phyloP scores from a whole-genome alignment of 176 grass and related monocot species.

The Rhynchospora pubera region DNA sequence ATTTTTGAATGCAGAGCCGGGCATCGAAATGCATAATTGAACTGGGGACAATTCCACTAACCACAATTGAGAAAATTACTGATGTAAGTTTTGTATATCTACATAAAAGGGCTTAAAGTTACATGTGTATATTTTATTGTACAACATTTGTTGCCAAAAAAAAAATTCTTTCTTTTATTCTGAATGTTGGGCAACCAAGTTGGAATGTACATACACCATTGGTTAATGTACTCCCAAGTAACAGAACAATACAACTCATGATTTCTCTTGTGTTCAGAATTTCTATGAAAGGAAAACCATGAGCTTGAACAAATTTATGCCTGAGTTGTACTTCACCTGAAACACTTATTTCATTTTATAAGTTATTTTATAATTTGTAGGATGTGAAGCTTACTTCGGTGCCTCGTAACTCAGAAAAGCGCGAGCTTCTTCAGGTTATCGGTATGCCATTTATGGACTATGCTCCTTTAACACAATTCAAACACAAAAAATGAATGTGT shows the following conservation, averaged over 20 bases:
- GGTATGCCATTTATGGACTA: slow-evolving; percentile 37
- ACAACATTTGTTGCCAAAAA: not conserved
- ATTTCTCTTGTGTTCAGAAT: slow-evolving; percentile 4
- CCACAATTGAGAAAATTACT: slow-evolving; percentile 78
- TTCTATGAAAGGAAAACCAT: not conserved
- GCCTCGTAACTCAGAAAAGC: slow-evolving; percentile 55
- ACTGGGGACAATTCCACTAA: slow-evolving; percentile 79
- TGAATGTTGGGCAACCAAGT: not conserved
- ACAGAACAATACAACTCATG: not conserved
- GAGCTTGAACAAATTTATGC: not conserved
- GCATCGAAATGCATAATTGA: slow-evolving; percentile 53
- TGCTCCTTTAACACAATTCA: not conserved
- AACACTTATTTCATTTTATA: slow-evolving; percentile 8
- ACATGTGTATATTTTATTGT: not conserved
- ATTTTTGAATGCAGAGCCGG: slow-evolving; percentile 51
- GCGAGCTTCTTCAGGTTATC: slow-evolving; percentile 80
- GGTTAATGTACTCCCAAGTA: not conserved
- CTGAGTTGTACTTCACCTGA: slow-evolving; percentile 3
- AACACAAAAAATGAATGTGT: not conserved
- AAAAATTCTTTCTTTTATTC: not conserved
- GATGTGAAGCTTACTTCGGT: slow-evolving; percentile 66
- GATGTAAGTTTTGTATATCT: slow-evolving; percentile 52
- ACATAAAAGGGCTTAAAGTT: not conserved
- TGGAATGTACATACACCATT: not conserved
- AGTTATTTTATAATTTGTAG: slow-evolving; percentile 33